phyloP scores from a whole-genome alignment of 2,329 filamentous ascomycete species.

The Trichoderma koningii region DNA sequence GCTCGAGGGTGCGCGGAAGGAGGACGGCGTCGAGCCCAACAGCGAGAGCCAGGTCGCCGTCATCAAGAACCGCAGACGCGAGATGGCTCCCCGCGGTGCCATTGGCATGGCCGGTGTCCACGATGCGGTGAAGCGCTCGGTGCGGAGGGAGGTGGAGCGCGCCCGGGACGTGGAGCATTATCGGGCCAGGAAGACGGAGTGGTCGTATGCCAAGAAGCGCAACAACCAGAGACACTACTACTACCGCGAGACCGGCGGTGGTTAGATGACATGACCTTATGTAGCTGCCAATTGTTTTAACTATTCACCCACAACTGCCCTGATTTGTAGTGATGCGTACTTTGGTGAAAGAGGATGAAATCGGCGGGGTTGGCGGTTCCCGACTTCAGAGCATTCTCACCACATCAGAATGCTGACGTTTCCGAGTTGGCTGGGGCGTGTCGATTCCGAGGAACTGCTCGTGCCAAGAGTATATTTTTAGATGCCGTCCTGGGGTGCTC shows the following conservation, averaged over 20 bases:
- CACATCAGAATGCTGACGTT: slow-evolving; percentile 20
- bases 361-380: slow-evolving; percentile 15
- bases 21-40: slow-evolving; percentile 43
- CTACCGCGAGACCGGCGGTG: slow-evolving; percentile 51
- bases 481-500: background rate
- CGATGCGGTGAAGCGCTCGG: slow-evolving; percentile 71
- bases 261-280: slow-evolving; percentile 37
- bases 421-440: background rate
- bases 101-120: slow-evolving; percentile 78
- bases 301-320: no score
- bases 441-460: slow-evolving; percentile 13
- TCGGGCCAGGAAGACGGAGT: slow-evolving; percentile 64
- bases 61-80: slow-evolving; percentile 48
- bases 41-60: slow-evolving; percentile 40
- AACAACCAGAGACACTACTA: slow-evolving; percentile 72
- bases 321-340: no score
- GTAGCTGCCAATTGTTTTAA: background rate
- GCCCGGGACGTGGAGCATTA: slow-evolving; percentile 66
- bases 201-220: slow-evolving; percentile 68
- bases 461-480: slow-evolving; percentile 10
- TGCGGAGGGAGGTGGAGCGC: slow-evolving; percentile 67
- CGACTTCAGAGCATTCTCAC: background rate
- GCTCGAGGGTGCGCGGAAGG: slow-evolving; percentile 50
- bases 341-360: background rate
- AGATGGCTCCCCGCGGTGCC: slow-evolving; percentile 67